These are phyloP conservation scores for Parmelia sp. DNA, from an alignment of 495 filamentous ascomycete species.

Conservation along the genomic window DNA sequence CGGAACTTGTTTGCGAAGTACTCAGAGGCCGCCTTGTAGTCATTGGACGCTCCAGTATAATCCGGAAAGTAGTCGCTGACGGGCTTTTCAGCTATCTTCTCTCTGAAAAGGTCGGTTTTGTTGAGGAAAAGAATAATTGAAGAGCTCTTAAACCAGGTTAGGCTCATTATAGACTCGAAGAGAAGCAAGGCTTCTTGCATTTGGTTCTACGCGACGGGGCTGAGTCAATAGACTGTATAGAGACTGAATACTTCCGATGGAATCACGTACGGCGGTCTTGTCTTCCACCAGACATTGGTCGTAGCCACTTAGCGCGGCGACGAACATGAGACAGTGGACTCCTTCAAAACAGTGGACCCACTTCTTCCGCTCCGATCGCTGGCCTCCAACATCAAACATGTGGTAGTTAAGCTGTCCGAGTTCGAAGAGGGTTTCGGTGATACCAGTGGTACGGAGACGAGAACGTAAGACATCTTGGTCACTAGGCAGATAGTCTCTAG, in stretches of 20 bases:
- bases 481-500: slow-evolving; percentile 82
- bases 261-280: slow-evolving; percentile 77
- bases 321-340: slow-evolving; percentile 86
- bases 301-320: slow-evolving; percentile 94
- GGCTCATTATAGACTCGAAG: slow-evolving; percentile 95
- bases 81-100: slow-evolving; percentile 72
- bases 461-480: slow-evolving; percentile 95
- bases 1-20: slow-evolving; percentile 91
- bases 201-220: slow-evolving; percentile 69
- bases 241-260: background rate
- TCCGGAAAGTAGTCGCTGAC: slow-evolving; percentile 92
- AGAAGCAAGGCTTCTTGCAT: slow-evolving; percentile 99
- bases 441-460: slow-evolving; percentile 87
- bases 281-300: slow-evolving; percentile 97
- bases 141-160: slow-evolving; percentile 93
- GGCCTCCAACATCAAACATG: slow-evolving; percentile 98
- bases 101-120: slow-evolving; percentile 97
- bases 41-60: slow-evolving; percentile 57
- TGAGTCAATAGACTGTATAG: background rate
- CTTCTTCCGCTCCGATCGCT: slow-evolving; percentile 96
- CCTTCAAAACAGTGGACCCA: slow-evolving; percentile 99
- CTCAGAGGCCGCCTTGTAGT: slow-evolving; percentile 58
- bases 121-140: slow-evolving; percentile 97
- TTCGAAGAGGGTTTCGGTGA: slow-evolving; percentile 95
- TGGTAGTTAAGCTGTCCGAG: slow-evolving; percentile 90